phyloP scores from a whole-genome alignment of 805 yeast species.

The Starmerella scarabaei region DNA sequence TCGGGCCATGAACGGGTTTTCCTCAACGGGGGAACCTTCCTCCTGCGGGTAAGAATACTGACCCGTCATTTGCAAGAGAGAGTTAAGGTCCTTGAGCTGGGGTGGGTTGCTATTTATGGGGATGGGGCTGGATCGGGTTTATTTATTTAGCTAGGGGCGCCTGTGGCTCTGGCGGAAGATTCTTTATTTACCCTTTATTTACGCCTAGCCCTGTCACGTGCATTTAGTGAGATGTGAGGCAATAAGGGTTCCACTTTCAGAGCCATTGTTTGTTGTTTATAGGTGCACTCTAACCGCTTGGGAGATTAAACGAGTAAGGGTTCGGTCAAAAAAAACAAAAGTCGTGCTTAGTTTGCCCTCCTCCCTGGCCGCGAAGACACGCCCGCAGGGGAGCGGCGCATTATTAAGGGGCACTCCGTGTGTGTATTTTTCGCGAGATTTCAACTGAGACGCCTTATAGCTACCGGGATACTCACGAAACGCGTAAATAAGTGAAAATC shows the following conservation, averaged over 20 bases:
- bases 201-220: conserved; percentile 2
- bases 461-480: no score
- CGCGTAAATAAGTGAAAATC: no score
- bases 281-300: no score
- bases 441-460: no score
- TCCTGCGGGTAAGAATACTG: conserved; percentile 6
- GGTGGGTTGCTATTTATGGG: neutral
- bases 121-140: neutral
- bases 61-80: conserved; percentile 8
- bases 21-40: conserved; percentile 9
- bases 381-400: no score
- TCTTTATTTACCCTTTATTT: neutral
- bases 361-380: no score
- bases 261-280: no score
- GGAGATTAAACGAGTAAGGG: no score
- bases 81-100: neutral
- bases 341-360: no score
- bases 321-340: no score
- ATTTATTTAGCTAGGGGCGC: neutral
- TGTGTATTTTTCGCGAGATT: no score
- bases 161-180: neutral
- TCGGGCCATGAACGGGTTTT: conserved; percentile 15
- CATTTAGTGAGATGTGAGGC: neutral
- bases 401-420: no score
- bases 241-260: neutral